Evolutionary conservation across 179 eudicot species (phyloP), one percentile per base, ranked within the genome.

Genomic region (Pouteria campechiana): DNA sequence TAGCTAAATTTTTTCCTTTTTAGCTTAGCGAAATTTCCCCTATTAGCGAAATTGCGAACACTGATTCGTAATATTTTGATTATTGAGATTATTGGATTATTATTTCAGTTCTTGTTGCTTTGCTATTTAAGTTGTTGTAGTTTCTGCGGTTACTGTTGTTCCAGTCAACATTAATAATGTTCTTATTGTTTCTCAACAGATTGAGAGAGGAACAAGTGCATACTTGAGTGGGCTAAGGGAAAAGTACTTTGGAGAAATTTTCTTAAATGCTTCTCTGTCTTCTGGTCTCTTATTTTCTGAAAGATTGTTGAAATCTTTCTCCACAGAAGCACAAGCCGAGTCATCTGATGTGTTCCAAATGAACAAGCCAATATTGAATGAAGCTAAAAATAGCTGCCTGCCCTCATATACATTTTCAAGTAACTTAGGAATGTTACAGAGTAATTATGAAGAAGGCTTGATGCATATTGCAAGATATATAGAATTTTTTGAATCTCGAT

Each of bases 211-310:
- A 48, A 52, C 70, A 50, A 59, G 68, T 55, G 83, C 83, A 18
- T 92, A 92, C 70, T 63, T 87, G 52, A 92, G 99, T 64, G 99
- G 99, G 24, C 55, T 83, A 47, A 65, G 99, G 39, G 99, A 92
- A 60, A 87, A 82, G 63, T 68, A 92, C 58, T 92, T 92, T 61
- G 96, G 99, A 38, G 99, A 83, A 80, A 14, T 87, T 14, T 92
- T 92, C 69, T 63, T 67, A 39, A 92, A 92, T 75, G 94, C 88
- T 18, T 79, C 94, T 37, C 46, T 74, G 11, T 61, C 47, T 67
- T 42, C 68, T 20, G 65, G 67, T 52, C 58, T 57, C 41, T 48
- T 59, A 30, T 33, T 57, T 10, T 50, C 79, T 14, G 46, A 67
- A 25, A 54, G 27, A 54, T 46, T 44, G 28, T 32, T 60, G 37